Evolutionary conservation across 495 filamentous ascomycete genomes (phyloP).

Genomic region (Xylaria intraflava): DNA sequence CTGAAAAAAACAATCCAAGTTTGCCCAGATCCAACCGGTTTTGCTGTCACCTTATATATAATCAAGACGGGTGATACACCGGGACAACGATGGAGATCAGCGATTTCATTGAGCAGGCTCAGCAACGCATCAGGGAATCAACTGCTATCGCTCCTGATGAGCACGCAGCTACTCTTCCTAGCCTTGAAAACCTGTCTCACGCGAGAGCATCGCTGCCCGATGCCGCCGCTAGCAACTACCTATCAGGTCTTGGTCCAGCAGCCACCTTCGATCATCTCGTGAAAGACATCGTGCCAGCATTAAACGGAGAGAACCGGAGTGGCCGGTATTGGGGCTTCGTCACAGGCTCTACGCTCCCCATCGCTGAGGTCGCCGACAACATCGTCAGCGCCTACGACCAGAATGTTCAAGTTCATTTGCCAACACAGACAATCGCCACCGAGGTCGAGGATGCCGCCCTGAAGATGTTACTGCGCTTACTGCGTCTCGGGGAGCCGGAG

Average conservation of each 20-base stretch:
- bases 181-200: slow-evolving; percentile 5
- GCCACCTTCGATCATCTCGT: slow-evolving; percentile 39
- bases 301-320: slow-evolving; percentile 56
- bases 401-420: slow-evolving; percentile 80
- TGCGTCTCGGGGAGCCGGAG: slow-evolving; percentile 46
- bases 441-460: slow-evolving; percentile 68
- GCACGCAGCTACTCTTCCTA: slow-evolving; percentile 19
- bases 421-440: slow-evolving; percentile 64
- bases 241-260: slow-evolving; percentile 16
- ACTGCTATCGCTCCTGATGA: not conserved
- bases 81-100: slow-evolving; percentile 1
- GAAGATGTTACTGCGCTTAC: slow-evolving; percentile 58
- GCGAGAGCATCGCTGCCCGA: slow-evolving; percentile 25
- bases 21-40: not conserved
- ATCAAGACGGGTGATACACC: not conserved
- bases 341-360: slow-evolving; percentile 71
- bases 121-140: slow-evolving; percentile 11
- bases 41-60: no score
- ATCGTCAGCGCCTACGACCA: slow-evolving; percentile 73
- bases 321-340: slow-evolving; percentile 81
- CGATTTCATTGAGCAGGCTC: slow-evolving; percentile 2
- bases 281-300: slow-evolving; percentile 56
- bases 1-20: not conserved
- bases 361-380: slow-evolving; percentile 79
- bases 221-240: slow-evolving; percentile 9